These are phyloP conservation scores for Quercus agrifolia DNA, from an alignment of 306 rosid genomes.

Conservation along the genomic window DNA sequence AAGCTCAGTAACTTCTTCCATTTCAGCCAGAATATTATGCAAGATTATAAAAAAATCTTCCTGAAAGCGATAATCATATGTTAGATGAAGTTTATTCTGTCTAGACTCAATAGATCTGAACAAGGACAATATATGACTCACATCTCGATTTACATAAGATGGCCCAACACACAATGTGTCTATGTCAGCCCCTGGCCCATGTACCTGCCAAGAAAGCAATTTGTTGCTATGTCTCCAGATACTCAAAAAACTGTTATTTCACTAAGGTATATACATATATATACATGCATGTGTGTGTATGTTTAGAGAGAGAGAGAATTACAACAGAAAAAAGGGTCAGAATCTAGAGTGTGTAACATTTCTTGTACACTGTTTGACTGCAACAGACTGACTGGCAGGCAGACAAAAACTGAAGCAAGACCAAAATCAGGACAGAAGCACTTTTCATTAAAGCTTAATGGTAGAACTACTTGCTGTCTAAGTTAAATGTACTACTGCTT, in stretches of 20 bases:
- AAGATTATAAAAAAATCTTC: conserved; percentile 81
- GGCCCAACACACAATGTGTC: conserved; percentile 91
- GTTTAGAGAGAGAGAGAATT: neutral
- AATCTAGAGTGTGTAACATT: neutral
- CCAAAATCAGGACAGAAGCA: neutral
- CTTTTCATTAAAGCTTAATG: neutral
- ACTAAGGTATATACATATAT: neutral
- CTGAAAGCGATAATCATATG: conserved; percentile 37
- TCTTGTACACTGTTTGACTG: neutral
- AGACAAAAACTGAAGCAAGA: neutral
- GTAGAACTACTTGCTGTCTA: neutral
- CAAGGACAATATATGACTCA: conserved; percentile 23
- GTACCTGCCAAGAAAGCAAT: conserved; percentile 57
- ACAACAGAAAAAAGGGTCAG: neutral
- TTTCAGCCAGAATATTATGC: conserved; percentile 73
- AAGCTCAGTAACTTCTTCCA: conserved; percentile 90
- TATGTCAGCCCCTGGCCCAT: conserved; percentile 88
- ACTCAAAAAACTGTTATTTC: neutral
- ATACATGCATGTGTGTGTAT: neutral
- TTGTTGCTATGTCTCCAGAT: conserved; percentile 10
- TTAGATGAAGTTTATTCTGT: conserved; percentile 19
- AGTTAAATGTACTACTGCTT: neutral
- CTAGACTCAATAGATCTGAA: conserved; percentile 8
- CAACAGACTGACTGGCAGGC: neutral
- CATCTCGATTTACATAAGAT: conserved; percentile 87